These are phyloP conservation scores for Angomonas deanei DNA, from an alignment of 208 protist genomes.

Conservation along the genomic window DNA sequence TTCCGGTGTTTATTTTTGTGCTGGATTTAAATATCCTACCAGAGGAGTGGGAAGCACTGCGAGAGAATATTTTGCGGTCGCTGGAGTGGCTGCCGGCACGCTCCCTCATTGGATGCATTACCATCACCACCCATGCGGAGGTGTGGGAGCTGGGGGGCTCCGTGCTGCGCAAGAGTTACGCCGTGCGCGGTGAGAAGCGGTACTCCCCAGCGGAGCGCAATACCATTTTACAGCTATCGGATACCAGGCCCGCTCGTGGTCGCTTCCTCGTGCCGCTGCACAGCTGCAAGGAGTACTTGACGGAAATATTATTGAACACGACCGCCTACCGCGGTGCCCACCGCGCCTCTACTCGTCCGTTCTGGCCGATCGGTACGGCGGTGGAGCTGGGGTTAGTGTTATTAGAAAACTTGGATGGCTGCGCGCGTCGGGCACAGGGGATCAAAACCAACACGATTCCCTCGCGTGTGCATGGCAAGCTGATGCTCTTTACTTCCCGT, in stretches of 20 bases:
- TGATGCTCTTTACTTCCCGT: conserved; percentile 95
- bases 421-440: conserved; percentile 7
- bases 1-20: conserved; percentile 89
- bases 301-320: conserved; percentile 51
- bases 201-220: conserved; percentile 38
- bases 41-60: conserved; percentile 92
- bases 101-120: conserved; percentile 95
- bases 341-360: conserved; percentile 43
- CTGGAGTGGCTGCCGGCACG: conserved; percentile 93
- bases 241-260: conserved; percentile 58
- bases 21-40: conserved; percentile 93
- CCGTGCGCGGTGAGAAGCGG: conserved; percentile 47
- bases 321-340: conserved; percentile 39
- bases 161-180: conserved; percentile 59
- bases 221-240: conserved; percentile 52
- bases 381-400: conserved; percentile 54
- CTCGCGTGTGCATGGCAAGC: conserved; percentile 23
- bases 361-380: conserved; percentile 69
- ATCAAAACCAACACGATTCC: conserved; percentile 11
- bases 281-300: conserved; percentile 74
- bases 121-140: conserved; percentile 91
- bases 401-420: conserved; percentile 44
- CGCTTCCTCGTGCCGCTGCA: conserved; percentile 94
- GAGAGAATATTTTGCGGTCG: conserved; percentile 85
- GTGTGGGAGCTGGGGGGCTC: conserved; percentile 70